A percentile compares a stretch with the other conserved stretches of the same genome.
These are phyloP conservation scores for Lizonia empirigonia DNA, from an alignment of 2,329 filamentous ascomycete genomes.

Conservation along the genomic window DNA sequence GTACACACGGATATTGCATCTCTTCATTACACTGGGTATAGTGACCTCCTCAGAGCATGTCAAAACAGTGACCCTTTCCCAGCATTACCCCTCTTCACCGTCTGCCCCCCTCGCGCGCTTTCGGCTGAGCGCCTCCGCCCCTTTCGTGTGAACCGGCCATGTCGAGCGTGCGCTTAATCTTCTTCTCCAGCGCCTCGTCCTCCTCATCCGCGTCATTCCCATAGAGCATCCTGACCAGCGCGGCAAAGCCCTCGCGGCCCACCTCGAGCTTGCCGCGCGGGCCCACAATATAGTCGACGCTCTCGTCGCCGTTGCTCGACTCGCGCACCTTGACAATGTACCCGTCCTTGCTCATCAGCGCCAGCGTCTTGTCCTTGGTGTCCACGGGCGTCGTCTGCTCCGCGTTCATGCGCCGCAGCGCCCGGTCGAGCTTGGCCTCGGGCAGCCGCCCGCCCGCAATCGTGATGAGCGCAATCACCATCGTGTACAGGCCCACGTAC, in stretches of 20 bases:
- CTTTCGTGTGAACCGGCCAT: constrained; percentile 27
- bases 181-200: constrained; percentile 40
- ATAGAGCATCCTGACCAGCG: constrained; percentile 66
- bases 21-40: no score
- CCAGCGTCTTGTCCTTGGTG: constrained; percentile 75
- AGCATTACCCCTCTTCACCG: no score
- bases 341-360: constrained; percentile 77
- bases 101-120: no score
- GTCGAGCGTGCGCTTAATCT: constrained; percentile 42
- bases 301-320: constrained; percentile 71
- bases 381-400: constrained; percentile 73
- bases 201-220: constrained; percentile 36
- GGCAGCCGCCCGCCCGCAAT: constrained; percentile 73
- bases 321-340: constrained; percentile 81
- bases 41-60: no score
- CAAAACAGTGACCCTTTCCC: no score
- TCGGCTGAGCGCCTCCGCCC: no score
- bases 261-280: constrained; percentile 86
- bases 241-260: constrained; percentile 74
- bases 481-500: constrained; percentile 80
- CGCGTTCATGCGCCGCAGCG: constrained; percentile 75
- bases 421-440: constrained; percentile 78
- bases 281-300: constrained; percentile 81
- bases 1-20: no score
- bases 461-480: constrained; percentile 77